Conservation (phyloP, 768 basidiomycete genomes). For the Phlegmacium glaucopus region DNA sequence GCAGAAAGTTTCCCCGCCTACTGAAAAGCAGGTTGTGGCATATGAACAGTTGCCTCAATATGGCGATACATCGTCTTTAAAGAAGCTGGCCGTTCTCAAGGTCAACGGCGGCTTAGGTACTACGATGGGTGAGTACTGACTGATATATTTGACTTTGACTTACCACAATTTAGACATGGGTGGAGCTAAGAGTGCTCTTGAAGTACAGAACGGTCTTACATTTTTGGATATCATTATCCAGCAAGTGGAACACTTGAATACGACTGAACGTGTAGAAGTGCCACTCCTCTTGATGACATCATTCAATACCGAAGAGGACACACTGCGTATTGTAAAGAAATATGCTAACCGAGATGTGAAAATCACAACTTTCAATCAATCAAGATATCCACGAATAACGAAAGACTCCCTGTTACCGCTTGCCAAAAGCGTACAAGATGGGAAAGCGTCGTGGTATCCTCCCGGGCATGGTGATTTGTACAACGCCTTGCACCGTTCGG, state of each 20-base stretch:
- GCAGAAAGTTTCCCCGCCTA: conserved; percentile 69
- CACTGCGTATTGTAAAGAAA: conserved; percentile 81
- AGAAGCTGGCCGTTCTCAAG: conserved; percentile 82
- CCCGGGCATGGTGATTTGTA: conserved; percentile 94
- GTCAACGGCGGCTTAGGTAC: conserved; percentile 89
- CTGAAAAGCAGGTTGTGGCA: conserved; percentile 65
- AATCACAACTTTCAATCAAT: conserved; percentile 80
- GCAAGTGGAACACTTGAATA: conserved; percentile 86
- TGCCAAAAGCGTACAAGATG: conserved; percentile 60
- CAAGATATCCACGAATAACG: conserved; percentile 79
- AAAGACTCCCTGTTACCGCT: conserved; percentile 74
- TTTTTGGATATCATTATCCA: conserved; percentile 84
- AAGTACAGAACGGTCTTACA: conserved; percentile 84
- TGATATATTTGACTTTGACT: background rate
- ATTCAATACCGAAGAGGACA: conserved; percentile 90
- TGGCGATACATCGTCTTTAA: conserved; percentile 52
- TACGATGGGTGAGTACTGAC: conserved; percentile 56
- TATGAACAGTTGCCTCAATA: conserved; percentile 55
- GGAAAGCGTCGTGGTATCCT: conserved; percentile 85
- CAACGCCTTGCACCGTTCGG: conserved; percentile 83
- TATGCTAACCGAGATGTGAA: conserved; percentile 81
- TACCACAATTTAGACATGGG: conserved; percentile 50
- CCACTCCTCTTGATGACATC: conserved; percentile 92
- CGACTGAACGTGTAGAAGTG: conserved; percentile 65
- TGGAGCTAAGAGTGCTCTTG: conserved; percentile 79